Conservation (phyloP, 495 filamentous ascomycete genomes). For the Aspergillus haitiensis region DNA sequence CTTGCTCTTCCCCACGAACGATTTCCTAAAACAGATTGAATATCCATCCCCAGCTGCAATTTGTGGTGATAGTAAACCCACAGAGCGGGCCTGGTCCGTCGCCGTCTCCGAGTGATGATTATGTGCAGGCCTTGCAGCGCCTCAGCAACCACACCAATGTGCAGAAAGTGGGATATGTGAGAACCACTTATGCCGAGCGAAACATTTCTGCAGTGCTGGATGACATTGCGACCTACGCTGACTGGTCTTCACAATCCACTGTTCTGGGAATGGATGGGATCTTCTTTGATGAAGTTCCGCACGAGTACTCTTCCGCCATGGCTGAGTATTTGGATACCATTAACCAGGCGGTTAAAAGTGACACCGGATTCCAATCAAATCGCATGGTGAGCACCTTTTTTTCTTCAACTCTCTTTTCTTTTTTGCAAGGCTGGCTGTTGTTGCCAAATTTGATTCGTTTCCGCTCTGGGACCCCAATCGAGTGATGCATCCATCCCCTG, state of each 20-base stretch:
- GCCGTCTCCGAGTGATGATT: slow-evolving; percentile 31
- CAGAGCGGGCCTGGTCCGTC: slow-evolving; percentile 43
- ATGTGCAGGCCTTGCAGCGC: slow-evolving; percentile 35
- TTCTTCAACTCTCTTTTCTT: background rate
- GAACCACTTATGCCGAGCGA: slow-evolving; percentile 35
- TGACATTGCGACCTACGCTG: slow-evolving; percentile 43
- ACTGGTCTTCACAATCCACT: slow-evolving; percentile 37
- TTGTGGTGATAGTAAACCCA: slow-evolving; percentile 50
- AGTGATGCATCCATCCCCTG: no score
- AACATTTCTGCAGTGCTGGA: slow-evolving; percentile 31
- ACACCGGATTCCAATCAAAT: slow-evolving; percentile 4
- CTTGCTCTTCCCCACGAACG: background rate
- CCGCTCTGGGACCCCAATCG: background rate
- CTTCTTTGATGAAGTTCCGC: slow-evolving; percentile 50
- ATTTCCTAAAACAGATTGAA: slow-evolving; percentile 20
- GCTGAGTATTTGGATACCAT: slow-evolving; percentile 37
- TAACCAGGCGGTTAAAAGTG: slow-evolving; percentile 27
- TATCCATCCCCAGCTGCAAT: slow-evolving; percentile 35
- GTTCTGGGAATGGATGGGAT: slow-evolving; percentile 45
- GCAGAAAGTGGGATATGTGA: slow-evolving; percentile 50
- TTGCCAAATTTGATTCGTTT: background rate
- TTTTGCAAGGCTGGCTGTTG: background rate
- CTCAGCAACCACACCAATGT: slow-evolving; percentile 47
- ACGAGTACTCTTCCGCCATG: slow-evolving; percentile 26
- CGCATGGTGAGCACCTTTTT: slow-evolving; percentile 14